Conservation (phyloP, 1,284 basidiomycete species). For the Chalciporus sp. region DNA sequence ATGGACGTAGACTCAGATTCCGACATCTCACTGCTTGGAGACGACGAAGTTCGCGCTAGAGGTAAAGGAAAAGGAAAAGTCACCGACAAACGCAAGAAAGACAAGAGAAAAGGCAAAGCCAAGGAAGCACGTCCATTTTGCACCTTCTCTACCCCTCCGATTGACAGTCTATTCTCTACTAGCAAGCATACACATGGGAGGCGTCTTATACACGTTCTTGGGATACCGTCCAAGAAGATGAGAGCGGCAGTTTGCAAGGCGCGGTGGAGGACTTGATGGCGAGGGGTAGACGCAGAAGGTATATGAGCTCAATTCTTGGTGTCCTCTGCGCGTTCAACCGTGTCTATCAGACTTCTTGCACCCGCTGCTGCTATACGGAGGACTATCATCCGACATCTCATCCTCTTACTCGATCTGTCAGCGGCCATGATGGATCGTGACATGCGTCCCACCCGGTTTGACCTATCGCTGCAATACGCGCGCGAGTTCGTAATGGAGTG, state of each 20-base stretch:
- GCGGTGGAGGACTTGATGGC: slow-evolving; percentile 91
- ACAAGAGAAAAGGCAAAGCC: slow-evolving; percentile 47
- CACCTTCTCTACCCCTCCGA: neutral
- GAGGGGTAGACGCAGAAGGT: slow-evolving; percentile 83
- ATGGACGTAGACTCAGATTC: slow-evolving; percentile 46
- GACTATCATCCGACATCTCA: slow-evolving; percentile 94
- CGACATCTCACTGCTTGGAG: slow-evolving; percentile 39
- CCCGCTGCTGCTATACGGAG: slow-evolving; percentile 88
- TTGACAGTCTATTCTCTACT: slow-evolving; percentile 7
- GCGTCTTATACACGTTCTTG: slow-evolving; percentile 92
- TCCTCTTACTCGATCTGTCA: slow-evolving; percentile 90
- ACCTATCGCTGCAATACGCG: slow-evolving; percentile 86
- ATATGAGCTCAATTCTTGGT: slow-evolving; percentile 20
- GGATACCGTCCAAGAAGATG: slow-evolving; percentile 97
- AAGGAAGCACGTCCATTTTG: slow-evolving; percentile 47
- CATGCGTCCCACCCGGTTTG: slow-evolving; percentile 91
- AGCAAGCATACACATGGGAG: slow-evolving; percentile 94
- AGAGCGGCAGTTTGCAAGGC: slow-evolving; percentile 85
- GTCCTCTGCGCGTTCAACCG: neutral
- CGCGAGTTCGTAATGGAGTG: slow-evolving; percentile 93
- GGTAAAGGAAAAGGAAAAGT: slow-evolving; percentile 49
- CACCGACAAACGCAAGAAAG: slow-evolving; percentile 42
- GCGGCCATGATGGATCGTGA: slow-evolving; percentile 94
- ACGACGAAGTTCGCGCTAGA: slow-evolving; percentile 37
- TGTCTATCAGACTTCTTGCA: slow-evolving; percentile 59